Base-by-base conservation (phyloP, 2,329 filamentous ascomycete genomes). In the Colletotrichum musicola region DNA sequence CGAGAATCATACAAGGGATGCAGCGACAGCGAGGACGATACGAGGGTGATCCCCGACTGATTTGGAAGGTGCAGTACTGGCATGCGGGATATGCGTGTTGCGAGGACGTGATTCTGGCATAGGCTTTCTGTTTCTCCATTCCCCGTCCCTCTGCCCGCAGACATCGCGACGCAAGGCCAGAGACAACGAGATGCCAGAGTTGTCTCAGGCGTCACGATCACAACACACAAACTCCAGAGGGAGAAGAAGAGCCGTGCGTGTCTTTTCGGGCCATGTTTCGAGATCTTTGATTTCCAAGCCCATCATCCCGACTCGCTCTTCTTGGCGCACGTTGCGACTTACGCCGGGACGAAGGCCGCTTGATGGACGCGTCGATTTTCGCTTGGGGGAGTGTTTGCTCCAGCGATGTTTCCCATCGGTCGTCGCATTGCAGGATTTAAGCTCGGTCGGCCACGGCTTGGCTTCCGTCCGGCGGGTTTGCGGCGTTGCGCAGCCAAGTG, bases 261-360 rank as follows among this genome's bases (percentile, higher is more conserved):
- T 62, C 59, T 62, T 35, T 44, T 65, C 55, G 47, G 61, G 30
- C 46, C 55, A 20, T 65, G 66, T 69, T 69, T 69, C 66, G 56
- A 53, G 55, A 56, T 46, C 27, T n/a, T 44, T 27, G 47, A 40
- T 30, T 65, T 16, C 27, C 18, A n/a, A 47, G 30, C 16, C 66
- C 62, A 57, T 69, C 66, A 66, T 69, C 66, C 66, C 55, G 56
- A 65, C 18, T 69, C 66, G 61, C 40, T 27, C 16, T 61, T 47
- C 65, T 68, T 68, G 66, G 62, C 62, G 55, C 62, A 69, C 66
- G 66, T 66, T 66, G 66, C 50, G 50, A 69, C 49, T 63, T 64
- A 59, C 57, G 53, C 57, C 25, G 64, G 53, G 42, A 47, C 6
- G 22, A 56, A 35, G 55, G 63, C 61, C 18, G 49, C 14, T n/a